phyloP scores from a whole-genome alignment of 73 alveolate genomes.

The Urostyla sp. region DNA sequence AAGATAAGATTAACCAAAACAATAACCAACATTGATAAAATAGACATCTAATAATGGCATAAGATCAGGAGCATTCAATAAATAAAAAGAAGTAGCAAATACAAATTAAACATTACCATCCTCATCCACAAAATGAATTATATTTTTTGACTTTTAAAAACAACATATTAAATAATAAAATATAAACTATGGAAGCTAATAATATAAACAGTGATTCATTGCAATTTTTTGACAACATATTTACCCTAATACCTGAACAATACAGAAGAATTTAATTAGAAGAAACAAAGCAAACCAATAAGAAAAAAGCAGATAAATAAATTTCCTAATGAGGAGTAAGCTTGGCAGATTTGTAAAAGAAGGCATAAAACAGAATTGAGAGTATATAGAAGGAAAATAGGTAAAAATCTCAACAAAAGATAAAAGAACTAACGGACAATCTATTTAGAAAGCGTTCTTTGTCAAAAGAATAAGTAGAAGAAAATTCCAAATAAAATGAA shows the following conservation, averaged over 20 bases:
- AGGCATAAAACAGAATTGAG: conserved; percentile 30
- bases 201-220: conserved; percentile 5
- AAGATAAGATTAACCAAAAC: neutral
- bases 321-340: neutral
- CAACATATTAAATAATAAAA: too few relatives aligned
- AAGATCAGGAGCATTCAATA: conserved; percentile 35
- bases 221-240: conserved; percentile 18
- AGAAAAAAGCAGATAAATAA: neutral
- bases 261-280: neutral
- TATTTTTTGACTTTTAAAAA: too few relatives aligned
- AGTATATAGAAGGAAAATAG: conserved; percentile 21
- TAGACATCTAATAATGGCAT: conserved; percentile 6
- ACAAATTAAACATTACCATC: too few relatives aligned
- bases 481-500: too few relatives aligned
- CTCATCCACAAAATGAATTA: too few relatives aligned
- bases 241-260: conserved; percentile 11
- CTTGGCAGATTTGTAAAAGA: conserved; percentile 32
- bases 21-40: neutral
- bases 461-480: too few relatives aligned
- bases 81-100: too few relatives aligned
- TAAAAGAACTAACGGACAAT: conserved; percentile 46
- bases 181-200: too few relatives aligned
- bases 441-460: too few relatives aligned
- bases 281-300: neutral
- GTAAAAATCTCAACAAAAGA: conserved; percentile 33